Conservation (phyloP, 2,329 filamentous ascomycete species). For the Nemania sp. region DNA sequence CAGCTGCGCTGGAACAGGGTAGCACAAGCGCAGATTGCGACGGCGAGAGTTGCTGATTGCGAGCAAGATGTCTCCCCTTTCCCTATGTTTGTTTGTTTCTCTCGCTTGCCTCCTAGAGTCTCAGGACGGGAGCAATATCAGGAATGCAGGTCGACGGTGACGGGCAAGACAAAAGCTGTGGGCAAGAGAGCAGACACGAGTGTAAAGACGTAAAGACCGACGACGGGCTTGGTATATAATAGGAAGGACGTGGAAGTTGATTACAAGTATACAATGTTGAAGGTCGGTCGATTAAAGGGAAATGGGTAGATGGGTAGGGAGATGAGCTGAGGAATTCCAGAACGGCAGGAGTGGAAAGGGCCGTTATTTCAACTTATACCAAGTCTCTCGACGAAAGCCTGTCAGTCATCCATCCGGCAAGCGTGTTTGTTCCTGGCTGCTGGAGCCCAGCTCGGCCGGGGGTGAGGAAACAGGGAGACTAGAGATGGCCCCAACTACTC, state of each 20-base stretch:
- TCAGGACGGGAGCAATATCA: conserved; percentile 23
- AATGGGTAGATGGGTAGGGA: conserved; percentile 16
- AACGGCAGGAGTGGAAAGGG: conserved; percentile 36
- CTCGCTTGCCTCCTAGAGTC: conserved; percentile 16
- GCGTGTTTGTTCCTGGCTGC: conserved; percentile 26
- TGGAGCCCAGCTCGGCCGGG: conserved; percentile 25
- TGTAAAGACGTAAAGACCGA: conserved; percentile 13
- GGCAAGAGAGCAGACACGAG: conserved; percentile 22
- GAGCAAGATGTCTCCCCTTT: conserved; percentile 8
- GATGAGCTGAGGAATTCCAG: conserved; percentile 37
- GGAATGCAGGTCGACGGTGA: conserved; percentile 23
- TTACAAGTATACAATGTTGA: conserved; percentile 30
- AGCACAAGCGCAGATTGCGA: conserved; percentile 33
- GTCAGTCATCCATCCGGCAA: conserved; percentile 20
- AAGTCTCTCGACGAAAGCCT: conserved; percentile 23
- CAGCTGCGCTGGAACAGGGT: conserved; percentile 37
- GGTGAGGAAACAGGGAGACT: conserved; percentile 11
- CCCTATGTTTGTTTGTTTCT: conserved; percentile 21
- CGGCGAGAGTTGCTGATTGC: conserved; percentile 16
- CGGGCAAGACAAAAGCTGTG: conserved; percentile 27
- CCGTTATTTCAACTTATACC: conserved; percentile 42
- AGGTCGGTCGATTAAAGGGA: not conserved
- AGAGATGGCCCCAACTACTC: conserved; percentile 9
- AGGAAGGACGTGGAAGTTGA: conserved; percentile 30
- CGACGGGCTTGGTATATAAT: not conserved